Evolutionary conservation across 768 basidiomycete species (phyloP), one percentile per base, ranked within the genome.

Genomic region (Agaricus sinodeliciosus): DNA sequence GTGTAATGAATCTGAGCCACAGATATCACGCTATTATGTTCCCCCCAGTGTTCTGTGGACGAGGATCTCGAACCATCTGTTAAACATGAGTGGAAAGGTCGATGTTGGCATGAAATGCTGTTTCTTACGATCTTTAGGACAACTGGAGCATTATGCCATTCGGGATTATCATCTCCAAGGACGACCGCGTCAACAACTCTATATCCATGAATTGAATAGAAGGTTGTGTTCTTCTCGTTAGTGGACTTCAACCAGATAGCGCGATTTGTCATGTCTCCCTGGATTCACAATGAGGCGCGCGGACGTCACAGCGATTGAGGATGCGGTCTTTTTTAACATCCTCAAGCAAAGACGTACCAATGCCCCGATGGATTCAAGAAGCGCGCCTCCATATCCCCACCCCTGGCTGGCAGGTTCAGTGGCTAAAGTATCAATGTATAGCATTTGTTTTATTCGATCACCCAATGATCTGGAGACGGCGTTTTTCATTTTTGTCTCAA

Each of bases 121-220:
- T 9, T 41, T 52, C 62, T 59, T 36, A 63, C 65, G 16, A 65
- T 57, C 40, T 57, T 61, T n/a, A 59, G 54, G 35, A 55, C 31
- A 3, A 65, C 57, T 9, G 64, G 63, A 5, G 48, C 26, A 22
- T 60, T 52, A 40, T 58, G 54, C 63, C 64, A 65, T n/a, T 35
- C 43, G 4, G 64, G 64, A 44, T 65, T 61, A 27, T 60, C 43
- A 19, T 64, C 57, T 3, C 64, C 62, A 6, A 64, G 27, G 5
- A 59, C 47, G 41, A 58, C 44, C 27, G 60, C 54, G 4, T 49
- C 61, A 15, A 62, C 57, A 3, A 53, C 59, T 28, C 47, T 35
- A 43, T 65, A 68, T 9, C 67, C 65, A 57, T 66, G 62, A 2
- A 55, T 60, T 41, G 60, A 56, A 43, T 67, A 66, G 42, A 68